Percentiles rank a stretch among this genome's conserved stretches.
These are phyloP conservation scores for Candida lessepsii DNA, from an alignment of 805 yeast species.

Conservation along the genomic window DNA sequence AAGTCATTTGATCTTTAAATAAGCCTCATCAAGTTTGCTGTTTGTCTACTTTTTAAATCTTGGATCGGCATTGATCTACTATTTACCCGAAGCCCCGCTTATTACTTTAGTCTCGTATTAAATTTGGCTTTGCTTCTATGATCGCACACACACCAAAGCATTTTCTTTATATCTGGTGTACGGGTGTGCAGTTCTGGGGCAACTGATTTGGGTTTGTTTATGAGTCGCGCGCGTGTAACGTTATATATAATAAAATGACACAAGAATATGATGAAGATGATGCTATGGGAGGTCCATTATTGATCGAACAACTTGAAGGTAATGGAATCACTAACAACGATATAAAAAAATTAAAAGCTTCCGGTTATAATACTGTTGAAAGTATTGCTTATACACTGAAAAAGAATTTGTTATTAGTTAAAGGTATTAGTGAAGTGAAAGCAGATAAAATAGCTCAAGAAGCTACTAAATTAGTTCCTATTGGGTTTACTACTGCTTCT, in stretches of 20 bases:
- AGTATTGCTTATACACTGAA: slow-evolving; percentile 92
- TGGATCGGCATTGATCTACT: too few species aligned
- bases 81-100: too few species aligned
- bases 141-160: too few species aligned
- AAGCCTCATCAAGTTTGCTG: too few species aligned
- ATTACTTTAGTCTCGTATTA: too few species aligned
- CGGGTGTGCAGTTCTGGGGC: too few species aligned
- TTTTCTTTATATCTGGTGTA: not conserved
- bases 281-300: slow-evolving; percentile 37
- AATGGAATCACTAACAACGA: slow-evolving; percentile 84
- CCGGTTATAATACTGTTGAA: slow-evolving; percentile 87
- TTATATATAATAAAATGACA: slow-evolving; percentile 10
- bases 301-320: slow-evolving; percentile 55
- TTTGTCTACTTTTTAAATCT: too few species aligned
- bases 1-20: too few species aligned
- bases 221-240: slow-evolving; percentile 4
- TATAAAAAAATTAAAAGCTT: slow-evolving; percentile 73
- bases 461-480: slow-evolving; percentile 83
- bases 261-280: slow-evolving; percentile 32
- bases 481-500: slow-evolving; percentile 97
- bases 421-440: slow-evolving; percentile 94
- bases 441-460: slow-evolving; percentile 82
- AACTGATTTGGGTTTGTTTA: too few species aligned
- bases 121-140: too few species aligned
- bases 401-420: slow-evolving; percentile 69